Percentiles rank a stretch among this genome's conserved stretches.
phyloP scores from a whole-genome alignment of 108 stramenopile genomes.

The Fistulifera pelliculosa region DNA sequence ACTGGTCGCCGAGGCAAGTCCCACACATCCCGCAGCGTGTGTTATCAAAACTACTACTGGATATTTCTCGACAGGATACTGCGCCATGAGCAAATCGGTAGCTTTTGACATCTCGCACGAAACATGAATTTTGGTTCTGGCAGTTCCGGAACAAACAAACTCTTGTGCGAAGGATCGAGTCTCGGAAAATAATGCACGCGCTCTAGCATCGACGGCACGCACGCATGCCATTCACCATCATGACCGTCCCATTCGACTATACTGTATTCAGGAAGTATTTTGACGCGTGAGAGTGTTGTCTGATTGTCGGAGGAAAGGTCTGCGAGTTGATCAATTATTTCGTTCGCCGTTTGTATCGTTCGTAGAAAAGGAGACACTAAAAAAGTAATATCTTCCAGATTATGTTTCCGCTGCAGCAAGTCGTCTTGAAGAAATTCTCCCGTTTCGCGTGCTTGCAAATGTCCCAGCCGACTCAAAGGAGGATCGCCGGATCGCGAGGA shows the following conservation, averaged over 20 bases:
- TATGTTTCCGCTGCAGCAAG: conserved; percentile 16
- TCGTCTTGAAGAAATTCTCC: conserved; percentile 36
- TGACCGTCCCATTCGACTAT: conserved; percentile 56
- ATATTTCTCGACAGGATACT: conserved; percentile 19
- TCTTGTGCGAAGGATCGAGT: conserved; percentile 27
- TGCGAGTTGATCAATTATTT: neutral
- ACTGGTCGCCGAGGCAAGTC: conserved; percentile 27
- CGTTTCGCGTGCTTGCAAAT: conserved; percentile 66
- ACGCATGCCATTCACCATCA: conserved; percentile 35
- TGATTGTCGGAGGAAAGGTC: conserved; percentile 2
- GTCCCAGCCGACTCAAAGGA: conserved; percentile 54
- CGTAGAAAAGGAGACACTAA: conserved; percentile 51
- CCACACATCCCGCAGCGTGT: conserved; percentile 50
- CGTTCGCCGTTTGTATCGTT: conserved; percentile 39
- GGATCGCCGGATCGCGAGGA: conserved; percentile 46
- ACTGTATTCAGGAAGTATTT: conserved; percentile 40
- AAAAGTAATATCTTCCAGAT: conserved; percentile 33
- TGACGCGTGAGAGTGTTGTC: conserved; percentile 1
- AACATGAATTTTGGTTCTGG: conserved; percentile 36
- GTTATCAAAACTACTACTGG: conserved; percentile 27
- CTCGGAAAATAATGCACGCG: conserved; percentile 54
- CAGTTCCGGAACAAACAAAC: conserved; percentile 34
- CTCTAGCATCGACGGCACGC: conserved; percentile 35
- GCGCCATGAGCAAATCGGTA: conserved; percentile 21
- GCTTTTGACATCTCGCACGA: conserved; percentile 31